Percentiles rank a stretch among this genome's conserved stretches.
Evolutionary conservation across 495 filamentous ascomycete species (phyloP).

Genomic region (Aspergillus asperescens): DNA sequence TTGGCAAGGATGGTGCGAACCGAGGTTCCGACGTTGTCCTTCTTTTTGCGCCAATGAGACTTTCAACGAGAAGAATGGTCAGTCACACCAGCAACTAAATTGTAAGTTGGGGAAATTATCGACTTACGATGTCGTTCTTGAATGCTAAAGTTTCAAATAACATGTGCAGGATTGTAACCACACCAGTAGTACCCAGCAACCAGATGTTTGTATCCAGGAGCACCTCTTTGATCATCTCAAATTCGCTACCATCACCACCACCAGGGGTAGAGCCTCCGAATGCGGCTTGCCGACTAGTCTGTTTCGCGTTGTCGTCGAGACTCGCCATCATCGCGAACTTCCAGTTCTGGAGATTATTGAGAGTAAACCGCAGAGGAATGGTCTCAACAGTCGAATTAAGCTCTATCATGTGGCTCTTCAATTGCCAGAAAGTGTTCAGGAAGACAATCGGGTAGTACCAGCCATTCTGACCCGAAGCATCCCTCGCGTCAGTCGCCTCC

Average conservation of each 20-base stretch:
- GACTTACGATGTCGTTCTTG: conserved; percentile 81
- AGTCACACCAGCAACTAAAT: conserved; percentile 11
- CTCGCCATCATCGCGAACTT: conserved; percentile 81
- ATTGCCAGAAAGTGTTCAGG: conserved; percentile 95
- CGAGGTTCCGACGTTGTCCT: conserved; percentile 93
- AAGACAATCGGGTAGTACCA: conserved; percentile 97
- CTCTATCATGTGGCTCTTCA: conserved; percentile 83
- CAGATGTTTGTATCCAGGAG: conserved; percentile 91
- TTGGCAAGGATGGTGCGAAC: conserved; percentile 95
- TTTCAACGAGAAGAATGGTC: conserved; percentile 18
- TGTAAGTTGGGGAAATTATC: not conserved
- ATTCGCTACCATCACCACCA: conserved; percentile 71
- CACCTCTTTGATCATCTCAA: conserved; percentile 93
- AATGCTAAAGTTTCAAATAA: conserved; percentile 94
- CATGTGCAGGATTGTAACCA: conserved; percentile 87
- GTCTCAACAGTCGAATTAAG: conserved; percentile 85
- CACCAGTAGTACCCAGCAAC: conserved; percentile 73
- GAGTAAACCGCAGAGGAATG: conserved; percentile 76
- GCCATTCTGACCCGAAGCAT: conserved; percentile 76
- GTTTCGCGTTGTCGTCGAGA: conserved; percentile 81
- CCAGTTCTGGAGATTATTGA: conserved; percentile 81
- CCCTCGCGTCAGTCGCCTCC: conserved; percentile 67
- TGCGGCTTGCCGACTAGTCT: conserved; percentile 65
- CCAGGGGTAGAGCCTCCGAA: conserved; percentile 59
- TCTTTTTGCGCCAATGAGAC: conserved; percentile 98